Evolutionary conservation across 192 early-diverging fungal species (phyloP).

Genomic region (Rhizoclosmatium sp.): DNA sequence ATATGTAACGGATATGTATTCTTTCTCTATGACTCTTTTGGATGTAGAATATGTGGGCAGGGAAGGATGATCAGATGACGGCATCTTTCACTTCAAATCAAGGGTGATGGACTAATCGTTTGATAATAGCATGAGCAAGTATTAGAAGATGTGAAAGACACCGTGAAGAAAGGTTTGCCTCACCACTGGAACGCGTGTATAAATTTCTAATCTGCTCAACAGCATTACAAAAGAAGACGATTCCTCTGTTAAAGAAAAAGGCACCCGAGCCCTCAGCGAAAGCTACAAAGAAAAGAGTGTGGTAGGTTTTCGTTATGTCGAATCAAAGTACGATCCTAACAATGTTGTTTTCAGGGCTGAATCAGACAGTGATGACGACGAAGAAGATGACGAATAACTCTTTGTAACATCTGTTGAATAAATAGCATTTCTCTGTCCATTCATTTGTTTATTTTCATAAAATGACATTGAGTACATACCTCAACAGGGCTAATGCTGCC

Average conservation of each 20-base stretch:
- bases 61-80: no score
- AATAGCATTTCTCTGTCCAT: background rate
- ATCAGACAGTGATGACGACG: constrained; percentile 21
- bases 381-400: background rate
- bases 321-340: background rate
- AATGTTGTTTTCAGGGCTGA: constrained; percentile 6
- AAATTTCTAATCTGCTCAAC: background rate
- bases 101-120: background rate
- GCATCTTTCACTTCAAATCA: background rate
- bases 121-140: constrained; percentile 39
- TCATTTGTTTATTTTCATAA: background rate
- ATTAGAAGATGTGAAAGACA: constrained; percentile 49
- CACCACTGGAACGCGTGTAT: background rate
- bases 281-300: constrained; percentile 23
- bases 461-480: constrained; percentile 19
- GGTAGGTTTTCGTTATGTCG: background rate
- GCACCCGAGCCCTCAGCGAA: background rate
- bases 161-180: constrained; percentile 41
- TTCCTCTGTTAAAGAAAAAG: constrained; percentile 10
- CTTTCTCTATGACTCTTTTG: background rate
- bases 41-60: background rate
- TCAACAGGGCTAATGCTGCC: constrained; percentile 61
- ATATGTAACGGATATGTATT: no score
- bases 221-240: constrained; percentile 31
- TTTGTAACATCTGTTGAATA: background rate